phyloP scores from a whole-genome alignment of 352 stramenopile species.

The Hyaloperonospora brassicae region DNA sequence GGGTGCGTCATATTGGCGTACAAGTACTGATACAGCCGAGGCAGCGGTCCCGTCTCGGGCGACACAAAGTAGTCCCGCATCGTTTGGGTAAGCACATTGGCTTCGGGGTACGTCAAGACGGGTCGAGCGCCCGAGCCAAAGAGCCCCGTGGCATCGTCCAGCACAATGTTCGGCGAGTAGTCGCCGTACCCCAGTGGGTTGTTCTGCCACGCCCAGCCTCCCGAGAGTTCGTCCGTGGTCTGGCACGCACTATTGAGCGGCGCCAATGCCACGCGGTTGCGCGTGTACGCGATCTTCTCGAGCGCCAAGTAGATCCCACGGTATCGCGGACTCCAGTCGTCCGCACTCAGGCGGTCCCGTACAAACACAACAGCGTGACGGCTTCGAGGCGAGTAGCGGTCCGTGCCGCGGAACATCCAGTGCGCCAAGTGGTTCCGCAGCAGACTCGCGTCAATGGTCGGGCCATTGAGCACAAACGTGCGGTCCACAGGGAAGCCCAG shows the following conservation, averaged over 20 bases:
- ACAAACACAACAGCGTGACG: conserved; percentile 53
- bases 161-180: conserved; percentile 53
- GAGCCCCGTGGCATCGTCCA: conserved; percentile 45
- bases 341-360: conserved; percentile 21
- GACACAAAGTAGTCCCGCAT: conserved; percentile 63
- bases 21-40: conserved; percentile 48
- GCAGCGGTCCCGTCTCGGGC: conserved; percentile 37
- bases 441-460: conserved; percentile 49
- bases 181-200: conserved; percentile 43
- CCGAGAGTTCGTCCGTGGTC: conserved; percentile 32
- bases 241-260: conserved; percentile 26
- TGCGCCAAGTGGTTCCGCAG: conserved; percentile 65
- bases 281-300: conserved; percentile 53
- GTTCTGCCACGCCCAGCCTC: conserved; percentile 62
- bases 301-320: conserved; percentile 51
- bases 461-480: conserved; percentile 44
- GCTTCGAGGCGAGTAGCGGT: conserved; percentile 48
- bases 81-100: conserved; percentile 37
- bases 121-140: conserved; percentile 51
- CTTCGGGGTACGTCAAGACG: conserved; percentile 36
- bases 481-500: conserved; percentile 43
- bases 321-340: conserved; percentile 37
- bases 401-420: conserved; percentile 55
- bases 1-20: conserved; percentile 58
- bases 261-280: conserved; percentile 42